These are phyloP conservation scores for Salvia sclarea DNA, from an alignment of 305 asterid species.

Conservation along the genomic window DNA sequence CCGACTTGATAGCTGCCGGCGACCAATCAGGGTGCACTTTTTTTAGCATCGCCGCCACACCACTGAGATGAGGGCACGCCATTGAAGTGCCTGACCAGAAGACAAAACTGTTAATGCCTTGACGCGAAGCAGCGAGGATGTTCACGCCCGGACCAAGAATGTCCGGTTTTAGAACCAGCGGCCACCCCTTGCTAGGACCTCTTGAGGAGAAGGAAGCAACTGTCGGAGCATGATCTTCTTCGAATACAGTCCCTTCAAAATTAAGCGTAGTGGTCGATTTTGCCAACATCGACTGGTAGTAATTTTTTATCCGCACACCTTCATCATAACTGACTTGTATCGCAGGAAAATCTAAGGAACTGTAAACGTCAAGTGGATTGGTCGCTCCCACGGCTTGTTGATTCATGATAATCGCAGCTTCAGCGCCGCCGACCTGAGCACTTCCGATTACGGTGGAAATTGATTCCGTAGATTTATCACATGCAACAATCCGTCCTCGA, in stretches of 20 bases:
- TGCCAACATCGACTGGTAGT: no score
- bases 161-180: constrained; percentile 55
- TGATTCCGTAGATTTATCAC: no score
- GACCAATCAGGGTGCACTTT: constrained; percentile 52
- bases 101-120: no score
- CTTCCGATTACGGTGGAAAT: no score
- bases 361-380: no score
- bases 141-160: constrained; percentile 45
- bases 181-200: constrained; percentile 52
- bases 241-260: constrained; percentile 44
- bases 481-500: no score
- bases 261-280: constrained; percentile 35
- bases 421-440: no score
- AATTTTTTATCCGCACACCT: no score
- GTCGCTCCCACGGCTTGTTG: no score
- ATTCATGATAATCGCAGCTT: no score
- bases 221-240: constrained; percentile 37
- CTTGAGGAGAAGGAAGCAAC: constrained; percentile 49
- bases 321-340: no score
- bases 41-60: constrained; percentile 48
- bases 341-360: no score
- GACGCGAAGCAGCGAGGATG: constrained; percentile 50
- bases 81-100: constrained; percentile 51
- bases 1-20: constrained; percentile 52
- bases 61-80: constrained; percentile 59